These are phyloP conservation scores for Microbotryum silenes-acaulis DNA, from an alignment of 1,284 basidiomycete species.

Conservation along the genomic window DNA sequence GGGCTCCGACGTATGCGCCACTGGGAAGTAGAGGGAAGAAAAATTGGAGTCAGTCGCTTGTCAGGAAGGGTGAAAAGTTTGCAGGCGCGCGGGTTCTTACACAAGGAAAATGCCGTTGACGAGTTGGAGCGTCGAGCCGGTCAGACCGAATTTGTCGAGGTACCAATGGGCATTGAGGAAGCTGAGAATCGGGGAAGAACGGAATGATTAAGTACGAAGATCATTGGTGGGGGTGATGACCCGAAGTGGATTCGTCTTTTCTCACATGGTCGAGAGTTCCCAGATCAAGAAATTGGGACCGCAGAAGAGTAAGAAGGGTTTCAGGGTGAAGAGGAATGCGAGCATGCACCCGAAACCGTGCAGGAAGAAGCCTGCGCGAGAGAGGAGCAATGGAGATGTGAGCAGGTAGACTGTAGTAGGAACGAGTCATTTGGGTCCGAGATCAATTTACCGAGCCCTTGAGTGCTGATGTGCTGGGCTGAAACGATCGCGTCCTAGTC, in stretches of 20 bases:
- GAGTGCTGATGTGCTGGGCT: constrained; percentile 27
- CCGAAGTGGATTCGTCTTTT: too few species aligned
- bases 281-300: constrained; percentile 39
- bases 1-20: constrained; percentile 37
- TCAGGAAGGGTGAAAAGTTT: background rate
- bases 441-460: constrained; percentile 33
- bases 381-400: constrained; percentile 7
- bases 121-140: constrained; percentile 37
- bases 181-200: background rate
- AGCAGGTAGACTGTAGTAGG: background rate
- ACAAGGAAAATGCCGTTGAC: constrained; percentile 35
- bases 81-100: background rate
- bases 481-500: constrained; percentile 40
- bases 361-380: constrained; percentile 40
- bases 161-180: constrained; percentile 43
- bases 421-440: background rate
- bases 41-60: background rate
- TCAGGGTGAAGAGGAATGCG: constrained; percentile 36
- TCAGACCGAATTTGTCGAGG: constrained; percentile 40
- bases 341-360: constrained; percentile 39
- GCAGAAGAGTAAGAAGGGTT: constrained; percentile 41
- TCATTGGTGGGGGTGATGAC: background rate
- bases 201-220: background rate
- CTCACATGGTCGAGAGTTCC: constrained; percentile 6
- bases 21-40: background rate